Evolutionary conservation across 345 rosid genomes (phyloP).

Genomic region (Arabis hirsuta): DNA sequence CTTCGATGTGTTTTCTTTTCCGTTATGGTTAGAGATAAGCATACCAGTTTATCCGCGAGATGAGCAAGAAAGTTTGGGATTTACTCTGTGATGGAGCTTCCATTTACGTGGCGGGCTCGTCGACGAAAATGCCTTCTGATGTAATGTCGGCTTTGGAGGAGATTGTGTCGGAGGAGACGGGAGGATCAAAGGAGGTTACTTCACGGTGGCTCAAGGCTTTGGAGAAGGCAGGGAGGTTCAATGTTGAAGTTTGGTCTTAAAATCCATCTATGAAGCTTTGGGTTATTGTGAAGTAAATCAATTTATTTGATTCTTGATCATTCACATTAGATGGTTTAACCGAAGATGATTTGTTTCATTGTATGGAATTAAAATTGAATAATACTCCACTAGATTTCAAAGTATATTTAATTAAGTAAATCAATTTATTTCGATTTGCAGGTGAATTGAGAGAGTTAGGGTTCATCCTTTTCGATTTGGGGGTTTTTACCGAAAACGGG

Average conservation of each 20-base stretch:
- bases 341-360: neutral
- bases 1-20: neutral
- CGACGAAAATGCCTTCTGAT: conserved; percentile 92
- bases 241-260: conserved; percentile 97
- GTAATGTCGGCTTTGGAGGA: conserved; percentile 80
- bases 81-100: conserved; percentile 67
- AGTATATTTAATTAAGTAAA: too few species aligned
- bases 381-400: too few species aligned
- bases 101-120: conserved; percentile 82
- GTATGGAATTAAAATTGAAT: too few species aligned
- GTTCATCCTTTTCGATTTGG: too few species aligned
- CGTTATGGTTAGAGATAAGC: conserved; percentile 49
- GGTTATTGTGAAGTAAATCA: neutral
- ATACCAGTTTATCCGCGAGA: conserved; percentile 76
- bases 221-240: conserved; percentile 81
- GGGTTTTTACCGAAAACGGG: too few species aligned
- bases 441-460: too few species aligned
- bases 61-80: conserved; percentile 65
- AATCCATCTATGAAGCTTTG: conserved; percentile 1
- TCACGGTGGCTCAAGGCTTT: conserved; percentile 62
- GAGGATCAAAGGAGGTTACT: conserved; percentile 61
- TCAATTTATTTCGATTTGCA: too few species aligned
- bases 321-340: neutral
- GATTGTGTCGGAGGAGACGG: conserved; percentile 56
- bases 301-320: neutral